These are phyloP conservation scores for Rhizopus microsporus DNA, from an alignment of 371 early-diverging fungal species.

Conservation along the genomic window DNA sequence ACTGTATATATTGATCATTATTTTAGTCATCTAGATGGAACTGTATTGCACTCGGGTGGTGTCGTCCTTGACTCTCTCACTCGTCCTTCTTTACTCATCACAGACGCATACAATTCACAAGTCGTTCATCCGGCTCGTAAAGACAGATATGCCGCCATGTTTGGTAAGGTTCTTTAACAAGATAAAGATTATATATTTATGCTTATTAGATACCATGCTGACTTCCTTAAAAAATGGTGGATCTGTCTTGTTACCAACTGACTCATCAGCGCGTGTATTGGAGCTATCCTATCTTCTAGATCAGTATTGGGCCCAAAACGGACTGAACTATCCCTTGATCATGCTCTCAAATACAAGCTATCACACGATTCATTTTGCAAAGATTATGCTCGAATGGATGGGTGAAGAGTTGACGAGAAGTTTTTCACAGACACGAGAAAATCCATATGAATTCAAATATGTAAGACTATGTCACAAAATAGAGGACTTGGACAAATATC, in stretches of 20 bases:
- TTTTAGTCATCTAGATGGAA: conserved; percentile 81
- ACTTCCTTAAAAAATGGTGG: conserved; percentile 65
- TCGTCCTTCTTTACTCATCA: conserved; percentile 88
- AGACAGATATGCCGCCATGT: conserved; percentile 72
- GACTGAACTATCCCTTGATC: conserved; percentile 70
- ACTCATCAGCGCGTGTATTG: conserved; percentile 87
- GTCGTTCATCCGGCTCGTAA: conserved; percentile 72
- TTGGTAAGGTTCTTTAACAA: conserved; percentile 50
- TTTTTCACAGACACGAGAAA: conserved; percentile 74
- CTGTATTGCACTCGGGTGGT: conserved; percentile 73
- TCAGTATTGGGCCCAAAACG: conserved; percentile 77
- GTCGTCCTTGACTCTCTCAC: conserved; percentile 72
- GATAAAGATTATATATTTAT: background rate
- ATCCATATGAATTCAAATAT: conserved; percentile 90
- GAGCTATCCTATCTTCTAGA: conserved; percentile 93
- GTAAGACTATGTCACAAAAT: conserved; percentile 66
- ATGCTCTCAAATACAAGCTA: conserved; percentile 78
- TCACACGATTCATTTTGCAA: conserved; percentile 79
- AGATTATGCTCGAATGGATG: conserved; percentile 97
- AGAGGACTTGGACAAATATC: conserved; percentile 71
- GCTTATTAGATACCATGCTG: conserved; percentile 58
- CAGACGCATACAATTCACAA: conserved; percentile 82
- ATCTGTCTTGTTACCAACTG: conserved; percentile 90
- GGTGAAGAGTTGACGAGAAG: conserved; percentile 74
- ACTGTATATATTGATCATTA: background rate